Evolutionary conservation across 495 filamentous ascomycete species (phyloP).

Genomic region (Tuber magnatum): DNA sequence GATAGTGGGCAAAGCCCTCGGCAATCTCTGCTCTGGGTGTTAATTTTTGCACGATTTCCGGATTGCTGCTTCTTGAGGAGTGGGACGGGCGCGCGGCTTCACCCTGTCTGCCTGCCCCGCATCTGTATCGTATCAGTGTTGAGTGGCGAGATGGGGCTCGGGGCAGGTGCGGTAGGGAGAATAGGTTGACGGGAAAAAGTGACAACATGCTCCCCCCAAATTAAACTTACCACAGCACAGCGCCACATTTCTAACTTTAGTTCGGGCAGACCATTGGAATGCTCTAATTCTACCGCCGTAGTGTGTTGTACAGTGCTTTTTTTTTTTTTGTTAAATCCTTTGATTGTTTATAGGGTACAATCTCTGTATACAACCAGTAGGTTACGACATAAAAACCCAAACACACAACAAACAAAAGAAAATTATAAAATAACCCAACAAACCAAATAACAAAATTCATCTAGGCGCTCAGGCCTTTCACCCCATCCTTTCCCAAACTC

Average conservation of each 20-base stretch:
- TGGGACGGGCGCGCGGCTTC: background rate
- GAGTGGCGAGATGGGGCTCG: background rate
- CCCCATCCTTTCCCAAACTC: too few relatives aligned
- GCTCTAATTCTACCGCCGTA: too few relatives aligned
- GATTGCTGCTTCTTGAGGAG: background rate
- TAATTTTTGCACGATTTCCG: background rate
- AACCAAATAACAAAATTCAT: too few relatives aligned
- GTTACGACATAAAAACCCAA: too few relatives aligned
- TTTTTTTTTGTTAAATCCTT: too few relatives aligned
- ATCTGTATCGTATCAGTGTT: background rate
- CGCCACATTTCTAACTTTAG: constrained; percentile 3
- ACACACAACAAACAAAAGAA: too few relatives aligned
- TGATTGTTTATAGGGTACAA: too few relatives aligned
- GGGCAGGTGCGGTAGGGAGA: background rate
- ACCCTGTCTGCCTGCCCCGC: background rate
- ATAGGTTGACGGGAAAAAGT: background rate
- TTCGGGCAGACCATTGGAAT: too few relatives aligned
- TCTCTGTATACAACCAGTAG: too few relatives aligned
- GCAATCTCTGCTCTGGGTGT: background rate
- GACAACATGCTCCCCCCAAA: background rate
- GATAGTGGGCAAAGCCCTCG: background rate
- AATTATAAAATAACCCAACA: too few relatives aligned
- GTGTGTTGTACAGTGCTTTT: too few relatives aligned
- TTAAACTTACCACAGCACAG: background rate
- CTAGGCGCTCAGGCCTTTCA: too few relatives aligned